Evolutionary conservation across 2,329 filamentous ascomycete genomes (phyloP), one percentile per base, ranked within the genome.

Genomic region (Chalaropsis thielavioides): DNA sequence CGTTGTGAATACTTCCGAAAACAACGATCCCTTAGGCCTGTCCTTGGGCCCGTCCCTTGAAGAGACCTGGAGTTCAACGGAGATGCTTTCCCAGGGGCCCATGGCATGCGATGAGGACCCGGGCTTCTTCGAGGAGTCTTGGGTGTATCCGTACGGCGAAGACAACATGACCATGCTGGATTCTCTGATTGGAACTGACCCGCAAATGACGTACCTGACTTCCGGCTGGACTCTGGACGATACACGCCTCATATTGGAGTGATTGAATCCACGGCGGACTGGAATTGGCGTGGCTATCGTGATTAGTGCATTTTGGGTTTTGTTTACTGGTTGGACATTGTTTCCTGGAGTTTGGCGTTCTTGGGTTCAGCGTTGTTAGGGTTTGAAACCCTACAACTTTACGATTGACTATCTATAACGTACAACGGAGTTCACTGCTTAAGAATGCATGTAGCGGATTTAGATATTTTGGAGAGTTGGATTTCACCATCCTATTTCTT

Each of bases 141-240:
- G 63, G 58, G 43, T 60, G n/a, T 64, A 43, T 59, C 54, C 64
- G 15, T 64, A 51, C 13, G 69, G 35, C 49, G 67, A 46, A 41
- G 69, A 70, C 19, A 68, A 67, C 13, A 56, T 69, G 65, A 66
- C 66, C 5, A 59, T 68, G 10, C 67, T 70, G 24, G 69, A 71
- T 43, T 68, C 69, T 17, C 49, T 66, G 11, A 64, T 71, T 22
- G 68, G 67, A 27, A 62, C 68, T 2, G 70, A 71, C 43, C 66
- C 70, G 31, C 70, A 71, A 54, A 67, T 71, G 27, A 58, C 49
- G 17, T 67, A 67, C n/a, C 44, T 67, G 19, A 27, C 61, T 10
- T 66, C 65, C 6, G 44, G 56, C 24, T 66, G 65, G 65, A 44
- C 58, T 27, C 19, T 54, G n/a, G 65, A 66, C 6, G 44, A 61